Percentiles rank a stretch among this genome's conserved stretches.
phyloP scores from a whole-genome alignment of 768 basidiomycete genomes.

The Rhizopogon sp. region DNA sequence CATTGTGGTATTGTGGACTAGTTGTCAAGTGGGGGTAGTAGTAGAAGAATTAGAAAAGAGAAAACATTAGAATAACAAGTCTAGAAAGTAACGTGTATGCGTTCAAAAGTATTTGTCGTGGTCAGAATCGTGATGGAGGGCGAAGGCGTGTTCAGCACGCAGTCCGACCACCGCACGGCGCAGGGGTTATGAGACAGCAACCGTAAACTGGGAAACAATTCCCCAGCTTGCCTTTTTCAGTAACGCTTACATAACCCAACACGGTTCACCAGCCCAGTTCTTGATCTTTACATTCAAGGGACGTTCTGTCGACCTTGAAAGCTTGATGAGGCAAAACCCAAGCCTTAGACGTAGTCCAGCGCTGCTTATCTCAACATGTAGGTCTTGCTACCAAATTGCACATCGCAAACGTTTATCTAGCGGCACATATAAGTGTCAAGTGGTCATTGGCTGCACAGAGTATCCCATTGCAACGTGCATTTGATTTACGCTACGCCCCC shows the following conservation, averaged over 20 bases:
- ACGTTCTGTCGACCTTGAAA: too few relatives aligned
- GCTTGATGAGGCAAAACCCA: too few relatives aligned
- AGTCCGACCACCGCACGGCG: background rate
- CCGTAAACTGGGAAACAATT: background rate
- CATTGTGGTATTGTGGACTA: conserved; percentile 23
- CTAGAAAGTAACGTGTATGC: conserved; percentile 9
- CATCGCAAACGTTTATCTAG: too few relatives aligned
- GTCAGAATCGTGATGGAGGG: background rate
- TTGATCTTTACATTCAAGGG: too few relatives aligned
- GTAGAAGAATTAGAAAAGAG: conserved; percentile 25
- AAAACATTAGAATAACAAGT: conserved; percentile 26
- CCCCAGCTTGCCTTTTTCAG: background rate
- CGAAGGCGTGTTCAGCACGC: conserved; percentile 2
- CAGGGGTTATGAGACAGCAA: conserved; percentile 2
- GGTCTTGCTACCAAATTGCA: too few relatives aligned
- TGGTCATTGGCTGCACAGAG: too few relatives aligned
- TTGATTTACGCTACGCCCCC: too few relatives aligned
- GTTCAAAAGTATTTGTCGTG: background rate
- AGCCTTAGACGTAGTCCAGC: too few relatives aligned
- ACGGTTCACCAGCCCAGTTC: too few relatives aligned
- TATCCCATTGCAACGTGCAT: too few relatives aligned
- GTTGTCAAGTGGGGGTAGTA: conserved; percentile 15
- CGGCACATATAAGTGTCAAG: too few relatives aligned
- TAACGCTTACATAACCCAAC: background rate
- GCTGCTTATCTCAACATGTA: too few relatives aligned